Conservation (phyloP, 331 rosid species). For the Spiraea crenata region DNA sequence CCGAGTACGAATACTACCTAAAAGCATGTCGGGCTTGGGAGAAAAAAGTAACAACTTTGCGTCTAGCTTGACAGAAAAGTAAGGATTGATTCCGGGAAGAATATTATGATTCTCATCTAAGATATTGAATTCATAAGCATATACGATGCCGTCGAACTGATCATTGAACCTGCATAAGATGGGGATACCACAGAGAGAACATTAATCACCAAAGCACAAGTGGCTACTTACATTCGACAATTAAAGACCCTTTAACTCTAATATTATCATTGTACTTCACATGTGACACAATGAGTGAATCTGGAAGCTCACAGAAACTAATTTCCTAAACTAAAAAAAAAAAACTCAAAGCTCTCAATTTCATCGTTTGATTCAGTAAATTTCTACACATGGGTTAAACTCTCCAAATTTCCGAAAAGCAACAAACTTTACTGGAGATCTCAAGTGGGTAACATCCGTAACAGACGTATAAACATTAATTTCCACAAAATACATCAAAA, state of each 20-base stretch:
- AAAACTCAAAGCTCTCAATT: no score
- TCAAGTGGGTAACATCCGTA: no score
- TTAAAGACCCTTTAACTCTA: background rate
- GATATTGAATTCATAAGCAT: constrained; percentile 70
- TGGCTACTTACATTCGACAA: background rate
- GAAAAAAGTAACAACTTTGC: constrained; percentile 26
- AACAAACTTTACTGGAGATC: no score
- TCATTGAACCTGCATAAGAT: constrained; percentile 53
- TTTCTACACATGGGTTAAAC: no score
- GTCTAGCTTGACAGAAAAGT: constrained; percentile 15
- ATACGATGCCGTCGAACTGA: constrained; percentile 67
- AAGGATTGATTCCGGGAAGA: constrained; percentile 58
- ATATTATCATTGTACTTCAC: background rate
- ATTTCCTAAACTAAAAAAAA: no score
- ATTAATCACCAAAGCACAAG: background rate
- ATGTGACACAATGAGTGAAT: background rate
- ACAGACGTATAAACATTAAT: no score
- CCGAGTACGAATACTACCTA: constrained; percentile 28
- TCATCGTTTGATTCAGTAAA: no score
- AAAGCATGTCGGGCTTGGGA: constrained; percentile 43
- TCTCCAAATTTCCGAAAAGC: no score
- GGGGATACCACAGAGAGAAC: constrained; percentile 5
- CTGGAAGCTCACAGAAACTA: no score
- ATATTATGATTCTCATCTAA: constrained; percentile 46
- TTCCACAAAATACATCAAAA: no score